Conservation (phyloP, 495 filamentous ascomycete species). For the Sphaerosporella brunnea region DNA sequence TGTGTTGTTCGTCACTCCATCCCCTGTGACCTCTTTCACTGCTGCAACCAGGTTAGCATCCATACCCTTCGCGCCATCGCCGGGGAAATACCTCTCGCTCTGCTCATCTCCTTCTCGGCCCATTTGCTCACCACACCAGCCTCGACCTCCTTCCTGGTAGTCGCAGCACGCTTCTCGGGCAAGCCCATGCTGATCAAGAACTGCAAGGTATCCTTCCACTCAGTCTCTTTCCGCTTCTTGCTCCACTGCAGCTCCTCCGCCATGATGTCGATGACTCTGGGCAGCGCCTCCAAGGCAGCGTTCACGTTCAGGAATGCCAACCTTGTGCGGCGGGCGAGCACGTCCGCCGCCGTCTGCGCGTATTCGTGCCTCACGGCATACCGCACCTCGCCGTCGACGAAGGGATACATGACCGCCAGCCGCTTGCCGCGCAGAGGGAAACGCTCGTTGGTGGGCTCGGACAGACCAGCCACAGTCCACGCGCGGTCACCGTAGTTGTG, state of each 20-base stretch:
- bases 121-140: constrained; percentile 17
- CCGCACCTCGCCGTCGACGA: constrained; percentile 87
- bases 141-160: constrained; percentile 45
- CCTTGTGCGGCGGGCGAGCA: constrained; percentile 71
- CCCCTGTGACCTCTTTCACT: neutral
- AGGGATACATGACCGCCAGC: constrained; percentile 70
- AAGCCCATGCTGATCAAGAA: constrained; percentile 58
- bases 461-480: constrained; percentile 83
- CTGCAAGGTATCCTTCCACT: constrained; percentile 61
- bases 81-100: neutral
- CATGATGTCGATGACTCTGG: constrained; percentile 86
- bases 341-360: constrained; percentile 83
- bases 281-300: constrained; percentile 80
- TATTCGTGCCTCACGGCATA: constrained; percentile 86
- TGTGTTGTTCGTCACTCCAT: neutral
- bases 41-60: neutral
- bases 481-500: constrained; percentile 86
- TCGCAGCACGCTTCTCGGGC: constrained; percentile 39
- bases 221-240: constrained; percentile 49
- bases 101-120: constrained; percentile 16
- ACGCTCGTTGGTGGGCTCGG: constrained; percentile 58
- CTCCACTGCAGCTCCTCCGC: constrained; percentile 73
- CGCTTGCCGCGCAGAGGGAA: constrained; percentile 80
- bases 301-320: constrained; percentile 92
- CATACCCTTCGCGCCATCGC: neutral